Base-by-base conservation (phyloP, 139 green algal species). In the Closterium sp. region DNA sequence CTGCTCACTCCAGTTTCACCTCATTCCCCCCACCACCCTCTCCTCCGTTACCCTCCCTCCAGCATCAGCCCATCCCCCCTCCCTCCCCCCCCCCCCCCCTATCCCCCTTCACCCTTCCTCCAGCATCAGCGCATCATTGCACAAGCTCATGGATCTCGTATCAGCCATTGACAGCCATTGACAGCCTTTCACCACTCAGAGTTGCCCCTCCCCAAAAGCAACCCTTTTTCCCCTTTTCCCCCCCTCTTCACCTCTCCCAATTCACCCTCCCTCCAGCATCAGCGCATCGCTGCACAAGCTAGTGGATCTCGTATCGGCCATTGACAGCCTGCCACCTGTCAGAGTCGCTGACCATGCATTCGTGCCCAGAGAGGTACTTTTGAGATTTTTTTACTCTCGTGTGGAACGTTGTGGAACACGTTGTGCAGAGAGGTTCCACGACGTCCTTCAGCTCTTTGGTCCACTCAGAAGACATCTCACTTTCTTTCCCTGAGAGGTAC, bases 311-410 rank as follows among this genome's bases (percentile, higher is more conserved):
- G 76, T 93, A 9, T 34, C 88, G 10, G 87, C 38, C 33, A 38
- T 93, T 28, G 81, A 91, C 34, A 34, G 66, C 21, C 38, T 88
- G 91, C 85, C 86, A 28, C 87, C 91, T n/a, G 84, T 93, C 30
- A 31, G 10, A 12, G 88, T 93, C 31, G 36, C 8, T 9, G 7
- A 87, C 35, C 31, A 31, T 3, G 87, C 88, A 2, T 93, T 91
- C 32, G 91, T 91, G 4, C 91, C 91, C 8, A 32, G 91, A n/a
- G 91, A 93, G 90, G 90, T 93, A 28, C 36, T 16, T 25, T 69
- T n/a, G n/a, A n/a, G n/a, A n/a, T n/a, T n/a, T n/a, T n/a, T n/a
- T n/a, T n/a, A n/a, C n/a, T n/a, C n/a, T n/a, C n/a, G n/a, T n/a
- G n/a, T n/a, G n/a, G n/a, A n/a, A n/a, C n/a, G n/a, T n/a, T n/a